Evolutionary conservation across 805 yeast genomes (phyloP).

Genomic region (Blastobotrys chiropterorum): DNA sequence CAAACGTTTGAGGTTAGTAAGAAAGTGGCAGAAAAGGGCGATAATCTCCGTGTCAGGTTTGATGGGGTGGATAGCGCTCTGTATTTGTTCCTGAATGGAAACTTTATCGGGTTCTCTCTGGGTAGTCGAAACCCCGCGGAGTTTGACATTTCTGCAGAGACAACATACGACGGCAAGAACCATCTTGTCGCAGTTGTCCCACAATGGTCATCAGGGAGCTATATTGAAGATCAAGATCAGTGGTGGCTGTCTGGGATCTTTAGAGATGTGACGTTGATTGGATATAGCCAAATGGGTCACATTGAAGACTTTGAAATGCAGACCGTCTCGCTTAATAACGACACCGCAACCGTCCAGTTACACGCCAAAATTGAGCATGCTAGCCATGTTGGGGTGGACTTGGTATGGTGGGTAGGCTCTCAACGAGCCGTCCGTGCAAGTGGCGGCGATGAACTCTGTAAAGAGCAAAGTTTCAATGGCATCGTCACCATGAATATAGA

Average conservation of each 20-base stretch:
- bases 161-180: constrained; percentile 9
- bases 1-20: constrained; percentile 19
- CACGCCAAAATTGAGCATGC: constrained; percentile 5
- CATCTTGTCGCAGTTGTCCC: constrained; percentile 27
- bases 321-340: constrained; percentile 20
- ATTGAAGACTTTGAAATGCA: constrained; percentile 28
- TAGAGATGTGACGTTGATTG: constrained; percentile 32
- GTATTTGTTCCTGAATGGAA: constrained; percentile 31
- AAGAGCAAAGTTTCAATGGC: neutral
- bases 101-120: constrained; percentile 30
- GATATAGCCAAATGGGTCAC: constrained; percentile 24
- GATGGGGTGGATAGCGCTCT: constrained; percentile 36
- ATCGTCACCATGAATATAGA: constrained; percentile 7
- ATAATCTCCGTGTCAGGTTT: constrained; percentile 27
- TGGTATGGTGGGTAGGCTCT: neutral
- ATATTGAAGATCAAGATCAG: constrained; percentile 37
- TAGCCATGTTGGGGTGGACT: neutral
- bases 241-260: constrained; percentile 38
- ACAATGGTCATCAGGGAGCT: constrained; percentile 32
- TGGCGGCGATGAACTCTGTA: neutral
- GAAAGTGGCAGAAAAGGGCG: neutral
- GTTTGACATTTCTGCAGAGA: constrained; percentile 25
- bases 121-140: constrained; percentile 34
- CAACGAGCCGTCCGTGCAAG: neutral
- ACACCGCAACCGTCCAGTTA: constrained; percentile 10